Base-by-base conservation (phyloP, 2,329 filamentous ascomycete genomes). In the Colletotrichum higginsianum region DNA sequence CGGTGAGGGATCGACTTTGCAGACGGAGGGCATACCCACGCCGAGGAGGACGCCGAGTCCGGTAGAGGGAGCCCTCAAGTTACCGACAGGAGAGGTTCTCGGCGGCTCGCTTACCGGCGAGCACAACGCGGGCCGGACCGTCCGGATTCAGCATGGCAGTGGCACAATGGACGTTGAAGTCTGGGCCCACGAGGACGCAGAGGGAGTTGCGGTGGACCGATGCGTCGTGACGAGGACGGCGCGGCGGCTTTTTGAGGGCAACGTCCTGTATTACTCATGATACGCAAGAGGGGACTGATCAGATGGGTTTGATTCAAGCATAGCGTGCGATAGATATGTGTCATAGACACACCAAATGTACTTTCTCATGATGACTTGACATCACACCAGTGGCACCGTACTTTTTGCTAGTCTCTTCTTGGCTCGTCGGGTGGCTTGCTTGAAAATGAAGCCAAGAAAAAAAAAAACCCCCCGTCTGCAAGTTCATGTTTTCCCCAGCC, bases 161-260 rank as follows among this genome's bases (percentile, higher is more conserved):
- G 79, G 79, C 1, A 74, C 65, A 0, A 80, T 82, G 61, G 71
- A 75, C 15, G 77, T 77, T 1, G 75, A 74, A n/a, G 76, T 78
- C 0, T 68, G 64, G 42, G 61, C 76, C 4, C 70, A 66, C 15
- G 73, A 71, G 1, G 73, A 64, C 12, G 75, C 71, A 2, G 70
- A 74, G 4, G 76, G 76, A 1, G 50, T 72, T 1, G 72, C 62
- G 2, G 73, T 80, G 2, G 75, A 68, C 40, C 76, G 77, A 38
- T 79, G 78, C 38, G 70, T 76, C 2, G 80, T 80, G 4, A 77
- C 76, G 9, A 75, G 80, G 46, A 81, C 79, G 0, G 80, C 79
- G 1, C 74, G 79, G 56, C 75, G 80, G 47, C 68, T 81, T 0
- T 80, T 81, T 61, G 79, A 81, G 53, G 79, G 79, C 2, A 75